Percentiles rank a stretch among this genome's conserved stretches.
These are phyloP conservation scores for Schwanniomyces sp. DNA, from an alignment of 805 yeast genomes.

Conservation along the genomic window DNA sequence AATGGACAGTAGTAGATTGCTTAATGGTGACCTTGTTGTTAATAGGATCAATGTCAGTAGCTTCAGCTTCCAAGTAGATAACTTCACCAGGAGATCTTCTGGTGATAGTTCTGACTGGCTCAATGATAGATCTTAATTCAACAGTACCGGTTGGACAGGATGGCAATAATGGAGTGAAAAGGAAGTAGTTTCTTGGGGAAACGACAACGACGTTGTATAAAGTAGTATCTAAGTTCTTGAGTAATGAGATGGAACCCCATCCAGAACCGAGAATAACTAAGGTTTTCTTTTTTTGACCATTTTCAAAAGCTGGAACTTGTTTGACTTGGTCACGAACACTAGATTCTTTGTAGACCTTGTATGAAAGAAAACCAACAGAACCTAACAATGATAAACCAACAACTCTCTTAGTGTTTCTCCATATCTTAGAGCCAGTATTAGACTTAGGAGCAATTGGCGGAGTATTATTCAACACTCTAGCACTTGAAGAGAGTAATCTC, in stretches of 20 bases:
- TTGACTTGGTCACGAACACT: constrained; percentile 61
- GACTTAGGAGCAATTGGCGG: constrained; percentile 11
- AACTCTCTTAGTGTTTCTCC: constrained; percentile 49
- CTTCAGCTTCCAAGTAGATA: constrained; percentile 85
- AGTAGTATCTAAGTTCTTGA: constrained; percentile 82
- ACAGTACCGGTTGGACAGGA: constrained; percentile 94
- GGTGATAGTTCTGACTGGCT: constrained; percentile 86
- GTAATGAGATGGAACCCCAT: constrained; percentile 89
- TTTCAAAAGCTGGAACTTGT: constrained; percentile 54
- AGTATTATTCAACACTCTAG: constrained; percentile 17
- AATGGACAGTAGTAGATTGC: constrained; percentile 55
- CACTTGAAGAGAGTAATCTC: constrained; percentile 22
- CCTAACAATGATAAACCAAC: constrained; percentile 54
- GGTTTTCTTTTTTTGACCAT: constrained; percentile 67
- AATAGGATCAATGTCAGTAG: constrained; percentile 75
- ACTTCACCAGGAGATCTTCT: constrained; percentile 79
- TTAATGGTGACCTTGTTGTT: constrained; percentile 63
- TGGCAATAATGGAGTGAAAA: constrained; percentile 94
- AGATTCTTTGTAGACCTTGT: constrained; percentile 61
- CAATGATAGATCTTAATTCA: constrained; percentile 87
- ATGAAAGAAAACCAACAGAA: constrained; percentile 50
- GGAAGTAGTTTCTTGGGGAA: constrained; percentile 92
- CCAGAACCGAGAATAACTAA: constrained; percentile 85
- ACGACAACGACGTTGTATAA: constrained; percentile 86
- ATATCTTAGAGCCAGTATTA: constrained; percentile 35